A percentile compares a stretch with the other conserved stretches of the same genome.
These are phyloP conservation scores for Harringtonia aguacate DNA, from an alignment of 2,329 filamentous ascomycete genomes.

Conservation along the genomic window DNA sequence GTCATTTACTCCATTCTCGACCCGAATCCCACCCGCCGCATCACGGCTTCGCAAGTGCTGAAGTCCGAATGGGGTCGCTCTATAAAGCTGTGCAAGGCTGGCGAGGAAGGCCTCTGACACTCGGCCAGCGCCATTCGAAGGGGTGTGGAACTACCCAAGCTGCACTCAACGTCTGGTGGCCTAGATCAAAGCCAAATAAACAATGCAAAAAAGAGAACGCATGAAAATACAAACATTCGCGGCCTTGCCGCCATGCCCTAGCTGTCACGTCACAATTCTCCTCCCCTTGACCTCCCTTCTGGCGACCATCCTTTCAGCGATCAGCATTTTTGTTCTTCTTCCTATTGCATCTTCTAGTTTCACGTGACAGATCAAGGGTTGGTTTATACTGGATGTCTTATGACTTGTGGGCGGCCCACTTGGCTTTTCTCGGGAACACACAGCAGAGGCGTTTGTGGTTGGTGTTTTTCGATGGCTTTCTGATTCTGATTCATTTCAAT, in stretches of 20 bases:
- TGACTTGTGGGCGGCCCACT: too few species aligned
- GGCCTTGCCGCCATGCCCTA: neutral
- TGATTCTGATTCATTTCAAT: too few species aligned
- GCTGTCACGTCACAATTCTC: neutral
- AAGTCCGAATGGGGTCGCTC: conserved; percentile 98
- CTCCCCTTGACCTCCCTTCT: neutral
- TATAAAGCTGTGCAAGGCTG: conserved; percentile 93
- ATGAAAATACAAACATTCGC: neutral
- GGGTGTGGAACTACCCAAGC: neutral
- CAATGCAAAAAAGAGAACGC: neutral
- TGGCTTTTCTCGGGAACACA: too few species aligned
- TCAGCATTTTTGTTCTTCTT: too few species aligned
- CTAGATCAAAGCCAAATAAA: neutral
- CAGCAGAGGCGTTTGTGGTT: too few species aligned
- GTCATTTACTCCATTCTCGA: conserved; percentile 98
- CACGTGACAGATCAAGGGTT: too few species aligned
- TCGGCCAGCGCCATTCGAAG: conserved; percentile 3
- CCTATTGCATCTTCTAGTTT: too few species aligned
- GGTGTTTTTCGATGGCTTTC: too few species aligned
- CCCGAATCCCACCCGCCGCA: conserved; percentile 81
- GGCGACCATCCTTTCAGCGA: too few species aligned
- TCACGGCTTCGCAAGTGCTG: conserved; percentile 91
- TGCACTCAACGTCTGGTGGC: neutral
- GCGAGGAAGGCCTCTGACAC: conserved; percentile 78
- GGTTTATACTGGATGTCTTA: too few species aligned